phyloP scores from a whole-genome alignment of 2,329 filamentous ascomycete species.

The Colletotrichum melonis region DNA sequence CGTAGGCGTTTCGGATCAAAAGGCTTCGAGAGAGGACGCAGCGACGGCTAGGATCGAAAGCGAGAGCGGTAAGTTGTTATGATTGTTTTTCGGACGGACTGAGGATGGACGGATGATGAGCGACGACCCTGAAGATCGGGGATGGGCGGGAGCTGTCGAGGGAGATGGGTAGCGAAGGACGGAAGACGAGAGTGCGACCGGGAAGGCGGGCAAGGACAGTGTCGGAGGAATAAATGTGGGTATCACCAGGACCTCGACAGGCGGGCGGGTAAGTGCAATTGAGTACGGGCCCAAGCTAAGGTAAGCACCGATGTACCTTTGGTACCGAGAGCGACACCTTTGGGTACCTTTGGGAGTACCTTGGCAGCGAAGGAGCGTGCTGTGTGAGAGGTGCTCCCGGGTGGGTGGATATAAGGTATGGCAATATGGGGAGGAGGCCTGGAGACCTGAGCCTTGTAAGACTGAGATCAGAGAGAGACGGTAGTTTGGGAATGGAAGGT shows the following conservation, averaged over 20 bases:
- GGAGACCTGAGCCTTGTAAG: constrained; percentile 30
- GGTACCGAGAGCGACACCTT: constrained; percentile 9
- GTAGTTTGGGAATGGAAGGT: too few species aligned
- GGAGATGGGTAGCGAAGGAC: constrained; percentile 34
- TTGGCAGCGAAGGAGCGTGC: not conserved
- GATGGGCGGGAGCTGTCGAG: constrained; percentile 31
- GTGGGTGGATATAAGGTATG: not conserved
- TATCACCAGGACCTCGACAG: constrained; percentile 31
- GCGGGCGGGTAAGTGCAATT: constrained; percentile 30
- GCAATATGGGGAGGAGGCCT: constrained; percentile 15
- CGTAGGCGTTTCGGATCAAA: constrained; percentile 1
- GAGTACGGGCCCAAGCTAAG: constrained; percentile 25
- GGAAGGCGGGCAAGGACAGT: constrained; percentile 34
- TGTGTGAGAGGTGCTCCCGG: not conserved
- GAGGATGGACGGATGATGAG: constrained; percentile 28
- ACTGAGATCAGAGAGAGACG: not conserved
- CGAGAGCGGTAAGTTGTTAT: not conserved
- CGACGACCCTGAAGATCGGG: constrained; percentile 18
- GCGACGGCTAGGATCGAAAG: not conserved
- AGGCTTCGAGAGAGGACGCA: not conserved
- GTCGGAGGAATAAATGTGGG: constrained; percentile 36
- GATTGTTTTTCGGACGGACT: constrained; percentile 8
- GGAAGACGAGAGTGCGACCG: constrained; percentile 33
- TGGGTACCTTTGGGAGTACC: not conserved
- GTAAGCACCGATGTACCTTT: constrained; percentile 14